phyloP scores from a whole-genome alignment of 768 basidiomycete genomes.

The Rubroboletus satanas region DNA sequence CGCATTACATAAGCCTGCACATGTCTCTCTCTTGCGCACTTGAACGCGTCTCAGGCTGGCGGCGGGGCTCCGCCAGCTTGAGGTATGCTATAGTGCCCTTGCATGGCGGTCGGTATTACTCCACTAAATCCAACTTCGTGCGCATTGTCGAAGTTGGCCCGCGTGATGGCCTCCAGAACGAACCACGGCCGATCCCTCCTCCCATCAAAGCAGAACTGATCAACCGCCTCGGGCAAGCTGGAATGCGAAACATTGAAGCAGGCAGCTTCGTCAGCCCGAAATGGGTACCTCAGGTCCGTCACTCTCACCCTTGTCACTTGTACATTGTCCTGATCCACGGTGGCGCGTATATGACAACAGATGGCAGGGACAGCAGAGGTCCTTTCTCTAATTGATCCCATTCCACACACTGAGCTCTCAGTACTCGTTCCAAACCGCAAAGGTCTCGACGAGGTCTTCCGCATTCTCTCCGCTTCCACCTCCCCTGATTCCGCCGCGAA shows the following conservation, averaged over 20 bases:
- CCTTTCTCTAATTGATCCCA: slow-evolving; percentile 51
- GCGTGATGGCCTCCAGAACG: slow-evolving; percentile 90
- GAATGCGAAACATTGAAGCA: slow-evolving; percentile 67
- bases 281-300: slow-evolving; percentile 79
- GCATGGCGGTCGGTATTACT: not conserved
- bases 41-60: slow-evolving; percentile 1
- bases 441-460: slow-evolving; percentile 66
- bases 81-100: not conserved
- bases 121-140: slow-evolving; percentile 21
- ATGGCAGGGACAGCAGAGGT: slow-evolving; percentile 87
- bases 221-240: slow-evolving; percentile 65
- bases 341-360: slow-evolving; percentile 35
- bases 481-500: slow-evolving; percentile 26
- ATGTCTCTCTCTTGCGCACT: slow-evolving; percentile 13
- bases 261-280: slow-evolving; percentile 92
- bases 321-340: not conserved
- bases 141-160: slow-evolving; percentile 87
- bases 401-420: slow-evolving; percentile 60
- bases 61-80: not conserved
- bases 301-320: not conserved
- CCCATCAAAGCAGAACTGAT: slow-evolving; percentile 78
- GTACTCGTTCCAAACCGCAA: slow-evolving; percentile 80
- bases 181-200: slow-evolving; percentile 67
- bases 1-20: too few species aligned
- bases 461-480: slow-evolving; percentile 41